Evolutionary conservation across 1,284 basidiomycete genomes (phyloP), one percentile per base, ranked within the genome.

Genomic region (Volvariella volvacea): DNA sequence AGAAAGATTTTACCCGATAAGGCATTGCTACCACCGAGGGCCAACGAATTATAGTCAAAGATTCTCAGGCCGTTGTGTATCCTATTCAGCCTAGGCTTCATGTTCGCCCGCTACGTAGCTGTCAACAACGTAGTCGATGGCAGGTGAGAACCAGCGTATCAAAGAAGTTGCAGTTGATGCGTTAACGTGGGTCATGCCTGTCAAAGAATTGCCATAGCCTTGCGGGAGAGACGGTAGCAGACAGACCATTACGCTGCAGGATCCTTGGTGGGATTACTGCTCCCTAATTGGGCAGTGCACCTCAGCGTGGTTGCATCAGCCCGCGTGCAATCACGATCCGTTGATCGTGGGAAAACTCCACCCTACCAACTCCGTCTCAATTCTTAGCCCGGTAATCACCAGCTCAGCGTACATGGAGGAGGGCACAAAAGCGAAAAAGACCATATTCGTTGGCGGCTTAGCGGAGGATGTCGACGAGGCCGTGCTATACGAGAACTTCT

Each of bases 361-460:
- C 45, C 59, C 58, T 66, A 58, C 39, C 51, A 54, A 41, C 31
- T 38, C 3, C 6, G 41, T 22, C 39, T 50, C 41, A 54, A 43
- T 54, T 53, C 30, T 52, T 51, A 15, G 37, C 45, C 4, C 52
- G 48, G 25, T 46, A 45, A n/a, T n/a, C n/a, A n/a, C n/a, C n/a
- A n/a, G n/a, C n/a, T 28, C 8, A 6, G 40, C 20, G 22, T 12
- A 30, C 22, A 85, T 84, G 81, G 81, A 86, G 59, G 79, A 83
- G 61, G 82, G 83, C 41, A 74, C 78, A 15, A 82, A 76, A 60
- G 64, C 76, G 28, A 88, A 45, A 31, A 87, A 61, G 83, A 81
- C 88, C 21, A 62, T 90, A 44, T 90, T 88, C 58, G 70, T 90
- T 50, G 87, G 86, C 39, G 84, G 83, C 2, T 70, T 90, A 32